These are phyloP conservation scores for Arabidopsis thaliana DNA, from an alignment of 345 rosid genomes.

Conservation along the genomic window DNA sequence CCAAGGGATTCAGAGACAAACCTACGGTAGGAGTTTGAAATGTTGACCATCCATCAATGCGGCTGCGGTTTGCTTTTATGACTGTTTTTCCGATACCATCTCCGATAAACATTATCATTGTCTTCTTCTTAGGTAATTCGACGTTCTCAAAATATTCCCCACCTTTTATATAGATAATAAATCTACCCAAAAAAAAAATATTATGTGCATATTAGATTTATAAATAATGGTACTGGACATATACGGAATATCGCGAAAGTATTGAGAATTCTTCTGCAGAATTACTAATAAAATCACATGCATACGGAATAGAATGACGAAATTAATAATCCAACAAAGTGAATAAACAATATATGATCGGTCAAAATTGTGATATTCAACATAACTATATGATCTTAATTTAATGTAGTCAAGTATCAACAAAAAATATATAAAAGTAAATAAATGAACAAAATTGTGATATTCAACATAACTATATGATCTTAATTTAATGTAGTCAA, in stretches of 20 bases:
- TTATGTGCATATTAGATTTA: too few relatives aligned
- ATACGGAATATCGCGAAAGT: too few relatives aligned
- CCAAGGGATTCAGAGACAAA: conserved; percentile 44
- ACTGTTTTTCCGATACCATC: conserved; percentile 75
- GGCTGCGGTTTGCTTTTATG: conserved; percentile 61
- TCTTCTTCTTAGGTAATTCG: conserved; percentile 62
- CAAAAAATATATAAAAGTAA: too few relatives aligned
- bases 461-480: neutral
- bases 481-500: too few relatives aligned
- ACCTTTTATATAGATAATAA: conserved; percentile 74
- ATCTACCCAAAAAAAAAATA: conserved; percentile 43
- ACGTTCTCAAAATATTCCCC: conserved; percentile 80
- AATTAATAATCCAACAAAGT: too few relatives aligned
- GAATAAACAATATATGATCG: too few relatives aligned
- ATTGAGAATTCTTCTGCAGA: neutral
- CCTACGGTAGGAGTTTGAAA: conserved; percentile 86
- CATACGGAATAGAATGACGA: neutral
- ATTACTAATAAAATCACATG: too few relatives aligned
- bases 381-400: neutral
- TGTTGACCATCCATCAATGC: conserved; percentile 73
- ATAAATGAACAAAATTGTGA: too few relatives aligned
- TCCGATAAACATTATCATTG: conserved; percentile 66
- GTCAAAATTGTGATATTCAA: too few relatives aligned
- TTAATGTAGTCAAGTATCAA: too few relatives aligned
- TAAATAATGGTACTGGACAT: too few relatives aligned